Evolutionary conservation across 2,329 filamentous ascomycete genomes (phyloP), one percentile per base, ranked within the genome.

Genomic region (Intubia oerlemansii): DNA sequence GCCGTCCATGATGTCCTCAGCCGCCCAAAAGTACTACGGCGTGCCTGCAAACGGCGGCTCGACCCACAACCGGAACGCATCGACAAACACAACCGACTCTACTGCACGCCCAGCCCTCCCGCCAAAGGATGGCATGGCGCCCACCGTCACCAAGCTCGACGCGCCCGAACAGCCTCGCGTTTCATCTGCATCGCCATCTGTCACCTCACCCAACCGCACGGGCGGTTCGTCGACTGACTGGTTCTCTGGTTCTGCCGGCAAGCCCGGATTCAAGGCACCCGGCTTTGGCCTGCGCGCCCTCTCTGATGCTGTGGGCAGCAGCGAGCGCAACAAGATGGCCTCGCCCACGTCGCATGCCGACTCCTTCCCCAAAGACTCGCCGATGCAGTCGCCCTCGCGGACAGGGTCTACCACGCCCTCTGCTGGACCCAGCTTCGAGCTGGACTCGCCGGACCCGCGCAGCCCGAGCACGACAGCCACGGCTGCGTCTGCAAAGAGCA

Each of bases 221-320:
- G n/a, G n/a, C n/a, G n/a, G n/a, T n/a, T n/a, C n/a, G n/a, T n/a
- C n/a, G n/a, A n/a, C n/a, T 21, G 60, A 71, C 42, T 66, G 68
- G 67, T 42, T 73, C 38, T 49, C 64, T 5, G 12, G n/a, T n/a
- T n/a, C n/a, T n/a, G 19, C 19, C 8, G 19, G 25, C 39, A 66
- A 63, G 38, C 57, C 59, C 31, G 51, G 54, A 15, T 48, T 52
- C 37, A 56, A 59, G 36, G 45, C 51, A 17, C 61, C 60, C 33
- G 60, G 61, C 14, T 65, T 71, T 25, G 79, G 81, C n/a, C 59
- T 91, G 32, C 64, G 85, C 37, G 75, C 81, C 10, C 80, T 84
- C 30, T 93, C 85, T 4, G 85, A 93, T 44, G 66, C 62, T n/a
- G 56, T 70, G 10, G 56, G 59, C 7, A 57, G 59, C 6, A 47